Evolutionary conservation across 2,329 filamentous ascomycete species (phyloP).

Genomic region (Diaporthe nobilis): DNA sequence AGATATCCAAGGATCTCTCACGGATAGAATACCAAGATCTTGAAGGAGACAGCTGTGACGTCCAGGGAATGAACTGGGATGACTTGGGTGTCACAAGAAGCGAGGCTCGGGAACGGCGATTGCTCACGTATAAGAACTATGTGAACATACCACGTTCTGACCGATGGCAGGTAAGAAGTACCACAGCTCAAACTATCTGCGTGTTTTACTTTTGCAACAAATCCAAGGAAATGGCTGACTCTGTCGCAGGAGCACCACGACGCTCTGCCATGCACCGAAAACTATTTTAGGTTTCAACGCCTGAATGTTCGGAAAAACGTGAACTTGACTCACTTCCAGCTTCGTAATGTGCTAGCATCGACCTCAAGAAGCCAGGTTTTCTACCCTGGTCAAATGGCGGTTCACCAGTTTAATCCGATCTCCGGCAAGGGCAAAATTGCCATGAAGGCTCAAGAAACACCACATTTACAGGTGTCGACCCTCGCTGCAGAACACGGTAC

Average conservation of each 20-base stretch:
- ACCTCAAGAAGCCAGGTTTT: constrained; percentile 69
- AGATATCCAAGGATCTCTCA: constrained; percentile 43
- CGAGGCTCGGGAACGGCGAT: constrained; percentile 63
- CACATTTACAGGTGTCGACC: constrained; percentile 61
- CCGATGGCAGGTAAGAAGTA: constrained; percentile 59
- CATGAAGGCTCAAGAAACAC: constrained; percentile 51
- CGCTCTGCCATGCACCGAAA: constrained; percentile 57
- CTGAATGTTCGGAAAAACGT: constrained; percentile 70
- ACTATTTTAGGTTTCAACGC: constrained; percentile 70
- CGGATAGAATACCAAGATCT: constrained; percentile 61
- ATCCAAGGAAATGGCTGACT: constrained; percentile 23
- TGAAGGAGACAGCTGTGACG: constrained; percentile 68
- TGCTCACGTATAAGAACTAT: constrained; percentile 69
- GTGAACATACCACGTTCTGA: constrained; percentile 66
- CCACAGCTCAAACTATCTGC: background rate
- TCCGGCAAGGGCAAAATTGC: constrained; percentile 60
- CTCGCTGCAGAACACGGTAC: constrained; percentile 67
- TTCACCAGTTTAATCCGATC: constrained; percentile 67
- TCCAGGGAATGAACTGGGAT: constrained; percentile 73
- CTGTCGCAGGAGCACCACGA: constrained; percentile 48
- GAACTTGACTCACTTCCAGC: constrained; percentile 74
- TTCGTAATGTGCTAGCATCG: constrained; percentile 73
- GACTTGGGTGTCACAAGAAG: constrained; percentile 64
- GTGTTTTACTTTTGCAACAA: background rate
- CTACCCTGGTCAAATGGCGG: constrained; percentile 65